phyloP scores from a whole-genome alignment of 345 rosid species.

The sweet orange (Citrus sinensis) region DVS_A1.0 CM039169.1:30371001-30371500 shows the following conservation, averaged over 20 bases:
- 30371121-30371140: slow-evolving; percentile 11
- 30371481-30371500: slow-evolving; percentile 43
- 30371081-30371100: background rate
- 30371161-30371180: background rate
- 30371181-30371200: background rate
- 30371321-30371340: slow-evolving; percentile 30
- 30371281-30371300: background rate
- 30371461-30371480: slow-evolving; percentile 56
- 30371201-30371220: background rate
- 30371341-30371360: slow-evolving; percentile 11
- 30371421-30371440: slow-evolving; percentile 13
- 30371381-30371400: background rate
- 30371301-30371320: slow-evolving; percentile 22
- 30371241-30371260: background rate
- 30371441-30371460: slow-evolving; percentile 35
- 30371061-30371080: background rate
- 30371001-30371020: background rate
- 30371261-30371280: background rate
- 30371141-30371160: background rate
- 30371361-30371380: background rate
- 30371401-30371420: background rate
- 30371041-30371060: no score
- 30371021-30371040: background rate
- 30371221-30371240: background rate
- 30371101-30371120: slow-evolving; percentile 25